Percentiles rank a stretch among this genome's conserved stretches.
Evolutionary conservation across 139 green algal species (phyloP).

Genomic region (Chlamydomonas sphaeroides): DNA sequence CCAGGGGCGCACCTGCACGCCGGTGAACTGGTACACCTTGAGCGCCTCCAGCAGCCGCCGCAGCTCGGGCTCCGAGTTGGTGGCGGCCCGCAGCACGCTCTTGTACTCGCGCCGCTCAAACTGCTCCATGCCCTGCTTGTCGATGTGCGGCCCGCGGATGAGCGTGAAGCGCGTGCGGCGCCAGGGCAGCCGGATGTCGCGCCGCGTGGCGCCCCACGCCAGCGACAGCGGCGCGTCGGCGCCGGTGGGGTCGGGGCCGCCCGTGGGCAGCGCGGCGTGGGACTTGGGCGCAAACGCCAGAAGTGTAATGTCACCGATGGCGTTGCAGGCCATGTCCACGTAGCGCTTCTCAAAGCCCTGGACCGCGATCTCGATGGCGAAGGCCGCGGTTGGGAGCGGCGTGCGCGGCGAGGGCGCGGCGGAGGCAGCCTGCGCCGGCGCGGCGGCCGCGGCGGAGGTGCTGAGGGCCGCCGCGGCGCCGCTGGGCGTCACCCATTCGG

Average conservation of each 20-base stretch:
- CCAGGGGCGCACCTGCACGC: slow-evolving; percentile 44
- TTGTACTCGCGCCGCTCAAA: slow-evolving; percentile 61
- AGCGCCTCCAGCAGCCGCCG: slow-evolving; percentile 51
- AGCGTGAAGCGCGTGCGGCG: slow-evolving; percentile 36
- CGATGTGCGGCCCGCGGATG: slow-evolving; percentile 50
- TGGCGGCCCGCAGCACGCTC: slow-evolving; percentile 22
- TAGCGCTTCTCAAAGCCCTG: slow-evolving; percentile 57
- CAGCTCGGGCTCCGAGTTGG: slow-evolving; percentile 44
- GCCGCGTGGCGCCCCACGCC: neutral
- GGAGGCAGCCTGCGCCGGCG: neutral
- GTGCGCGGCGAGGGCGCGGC: neutral
- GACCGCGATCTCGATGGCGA: slow-evolving; percentile 23
- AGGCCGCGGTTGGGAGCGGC: neutral
- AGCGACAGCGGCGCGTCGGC: slow-evolving; percentile 5
- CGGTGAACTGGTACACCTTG: slow-evolving; percentile 58
- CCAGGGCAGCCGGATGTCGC: slow-evolving; percentile 20
- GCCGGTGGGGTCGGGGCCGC: neutral
- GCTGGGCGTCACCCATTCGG: too few relatives aligned
- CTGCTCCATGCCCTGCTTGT: slow-evolving; percentile 60
- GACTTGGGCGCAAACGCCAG: slow-evolving; percentile 52
- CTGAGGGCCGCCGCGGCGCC: neutral
- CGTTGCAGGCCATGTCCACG: slow-evolving; percentile 45
- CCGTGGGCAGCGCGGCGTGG: neutral
- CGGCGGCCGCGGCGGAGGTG: neutral
- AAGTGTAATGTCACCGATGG: slow-evolving; percentile 46